Conservation (phyloP, 2,329 filamentous ascomycete genomes). For the Knoxdaviesia proteae region DNA sequence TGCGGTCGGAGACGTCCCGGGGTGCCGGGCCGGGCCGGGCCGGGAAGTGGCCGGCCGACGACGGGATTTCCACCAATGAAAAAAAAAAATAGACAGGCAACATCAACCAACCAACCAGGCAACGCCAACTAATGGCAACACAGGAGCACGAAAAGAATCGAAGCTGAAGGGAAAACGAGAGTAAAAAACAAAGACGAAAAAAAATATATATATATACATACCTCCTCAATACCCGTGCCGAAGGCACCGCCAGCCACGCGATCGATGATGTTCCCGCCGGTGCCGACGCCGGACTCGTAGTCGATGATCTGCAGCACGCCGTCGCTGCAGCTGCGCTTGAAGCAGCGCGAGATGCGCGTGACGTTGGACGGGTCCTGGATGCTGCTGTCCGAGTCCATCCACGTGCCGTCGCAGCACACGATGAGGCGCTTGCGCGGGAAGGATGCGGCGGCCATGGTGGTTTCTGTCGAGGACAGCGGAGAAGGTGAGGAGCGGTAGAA, state of each 20-base stretch:
- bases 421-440: slow-evolving; percentile 21
- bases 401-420: slow-evolving; percentile 31
- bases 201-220: slow-evolving; percentile 6
- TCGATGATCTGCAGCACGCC: slow-evolving; percentile 35
- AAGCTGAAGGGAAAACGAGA: no score
- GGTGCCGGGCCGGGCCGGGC: no score
- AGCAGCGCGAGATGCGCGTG: slow-evolving; percentile 35
- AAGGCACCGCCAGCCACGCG: slow-evolving; percentile 32
- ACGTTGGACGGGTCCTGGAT: slow-evolving; percentile 37
- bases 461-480: no score
- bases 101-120: no score
- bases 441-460: no score
- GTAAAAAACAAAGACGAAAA: neutral
- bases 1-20: no score
- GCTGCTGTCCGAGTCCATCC: slow-evolving; percentile 29
- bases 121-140: no score
- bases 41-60: no score
- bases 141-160: no score
- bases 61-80: no score
- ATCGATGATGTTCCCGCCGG: slow-evolving; percentile 26
- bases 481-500: no score
- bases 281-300: slow-evolving; percentile 41
- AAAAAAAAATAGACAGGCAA: no score
- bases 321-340: slow-evolving; percentile 28
- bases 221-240: slow-evolving; percentile 31